Evolutionary conservation across 2,329 filamentous ascomycete genomes (phyloP).

Genomic region (Pyrenophora graminea): DNA sequence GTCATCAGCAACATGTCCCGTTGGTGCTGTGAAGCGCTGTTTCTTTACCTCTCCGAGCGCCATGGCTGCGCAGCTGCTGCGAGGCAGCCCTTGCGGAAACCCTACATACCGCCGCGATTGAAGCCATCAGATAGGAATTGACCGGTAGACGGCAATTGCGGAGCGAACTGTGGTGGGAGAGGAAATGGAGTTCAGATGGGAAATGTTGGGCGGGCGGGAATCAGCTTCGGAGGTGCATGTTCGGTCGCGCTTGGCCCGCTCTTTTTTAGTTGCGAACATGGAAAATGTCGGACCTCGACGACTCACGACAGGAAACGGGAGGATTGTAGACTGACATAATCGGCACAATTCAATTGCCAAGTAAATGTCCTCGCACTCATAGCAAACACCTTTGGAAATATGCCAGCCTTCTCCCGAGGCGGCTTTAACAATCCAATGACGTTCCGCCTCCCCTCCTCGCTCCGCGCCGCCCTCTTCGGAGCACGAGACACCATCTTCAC

Average conservation of each 20-base stretch:
- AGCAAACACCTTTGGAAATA: conserved; percentile 7
- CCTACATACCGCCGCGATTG: conserved; percentile 66
- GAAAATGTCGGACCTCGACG: conserved; percentile 8
- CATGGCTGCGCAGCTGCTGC: conserved; percentile 58
- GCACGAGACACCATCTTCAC: conserved; percentile 28
- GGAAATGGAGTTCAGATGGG: conserved; percentile 25
- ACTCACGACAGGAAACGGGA: not conserved
- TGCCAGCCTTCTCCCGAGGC: conserved; percentile 40
- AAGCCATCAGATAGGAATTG: conserved; percentile 61
- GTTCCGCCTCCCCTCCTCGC: conserved; percentile 39
- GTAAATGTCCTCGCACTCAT: not conserved
- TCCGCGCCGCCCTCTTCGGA: conserved; percentile 39
- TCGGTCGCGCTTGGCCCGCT: conserved; percentile 19
- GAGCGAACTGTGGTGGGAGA: conserved; percentile 16
- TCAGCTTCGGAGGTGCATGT: conserved; percentile 28
- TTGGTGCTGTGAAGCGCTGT: conserved; percentile 2
- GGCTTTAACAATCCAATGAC: conserved; percentile 32
- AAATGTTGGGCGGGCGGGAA: conserved; percentile 40
- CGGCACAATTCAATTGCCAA: not conserved
- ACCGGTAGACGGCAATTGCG: conserved; percentile 19
- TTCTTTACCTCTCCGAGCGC: conserved; percentile 61
- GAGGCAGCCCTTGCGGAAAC: conserved; percentile 64
- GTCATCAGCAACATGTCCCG: conserved; percentile 25
- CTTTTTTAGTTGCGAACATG: conserved; percentile 17
- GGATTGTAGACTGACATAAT: not conserved